Evolutionary conservation across 192 early-diverging fungal species (phyloP), one percentile per base, ranked within the genome.

Genomic region (Funneliformis geosporum): DNA sequence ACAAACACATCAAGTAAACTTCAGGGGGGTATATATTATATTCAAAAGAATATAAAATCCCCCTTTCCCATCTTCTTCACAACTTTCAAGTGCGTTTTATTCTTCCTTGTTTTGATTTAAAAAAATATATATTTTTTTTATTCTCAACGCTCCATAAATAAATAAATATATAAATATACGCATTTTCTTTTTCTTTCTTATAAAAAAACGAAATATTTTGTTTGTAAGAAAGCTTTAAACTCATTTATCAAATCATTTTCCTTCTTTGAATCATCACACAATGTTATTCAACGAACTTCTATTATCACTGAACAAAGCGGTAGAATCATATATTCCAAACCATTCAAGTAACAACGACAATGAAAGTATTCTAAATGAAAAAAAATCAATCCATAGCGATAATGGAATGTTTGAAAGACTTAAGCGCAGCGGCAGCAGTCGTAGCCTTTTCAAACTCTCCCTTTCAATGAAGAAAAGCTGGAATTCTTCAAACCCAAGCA

Each of bases 391-490:
- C 0, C 18, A 55, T 2, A 55, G 2, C 4, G 47, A 55, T 55
- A 55, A 55, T 18, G 5, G 9, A 47, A 55, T 55, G 47, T 55
- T 55, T 16, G 47, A 16, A 55, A 55, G 14, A 55, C 47, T 55
- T 16, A 55, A 14, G 18, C 47, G 47, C 14, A 55, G 14, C 18
- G 14, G 70, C 5, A 72, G 70, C 38, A 72, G 5, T 23, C 23
- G 70, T 14, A 46, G 43, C 25, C 44, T 72, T 27, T 72, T 72
- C 10, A 72, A 72, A 47, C 44, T 33, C 33, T 2, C 33, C 33
- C 1, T 47, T 46, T 47, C 70, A 27, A 47, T 47, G 18, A 72
- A 72, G 44, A 55, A 59, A 60, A 62, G 23, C 61, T 76, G 40
- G 75, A 64, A 60, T 39, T 65, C 40, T 25, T 60, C 73, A 40